phyloP scores from a whole-genome alignment of 2,329 filamentous ascomycete genomes.

The Hypoxylon sp. region DNA sequence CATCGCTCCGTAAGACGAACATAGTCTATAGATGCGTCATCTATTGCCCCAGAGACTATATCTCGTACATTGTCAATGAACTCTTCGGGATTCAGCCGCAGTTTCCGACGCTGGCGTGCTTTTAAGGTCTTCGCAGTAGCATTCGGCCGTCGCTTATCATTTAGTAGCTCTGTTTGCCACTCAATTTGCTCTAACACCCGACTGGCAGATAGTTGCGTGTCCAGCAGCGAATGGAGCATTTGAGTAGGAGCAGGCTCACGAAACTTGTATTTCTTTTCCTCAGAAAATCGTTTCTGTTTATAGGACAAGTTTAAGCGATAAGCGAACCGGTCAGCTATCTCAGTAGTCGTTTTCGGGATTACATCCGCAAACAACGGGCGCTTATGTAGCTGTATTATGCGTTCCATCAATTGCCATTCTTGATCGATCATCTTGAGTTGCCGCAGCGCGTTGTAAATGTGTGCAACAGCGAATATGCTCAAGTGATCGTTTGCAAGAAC shows the following conservation, averaged over 20 bases:
- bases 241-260: background rate
- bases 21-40: slow-evolving; percentile 6
- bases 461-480: slow-evolving; percentile 4
- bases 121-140: background rate
- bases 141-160: background rate
- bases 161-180: background rate
- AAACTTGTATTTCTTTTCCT: background rate
- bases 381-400: slow-evolving; percentile 14
- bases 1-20: slow-evolving; percentile 3
- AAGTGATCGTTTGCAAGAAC: background rate
- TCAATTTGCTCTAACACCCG: background rate
- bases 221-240: background rate
- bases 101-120: background rate
- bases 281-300: background rate
- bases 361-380: slow-evolving; percentile 8
- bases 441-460: slow-evolving; percentile 20
- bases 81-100: background rate
- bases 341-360: background rate
- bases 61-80: background rate
- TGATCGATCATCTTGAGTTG: slow-evolving; percentile 16
- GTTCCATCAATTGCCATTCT: slow-evolving; percentile 16
- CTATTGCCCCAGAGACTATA: background rate
- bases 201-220: background rate
- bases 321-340: background rate
- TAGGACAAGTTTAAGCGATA: background rate